Base-by-base conservation (phyloP, 2,329 filamentous ascomycete species). In the Colletotrichum shisoi region DNA sequence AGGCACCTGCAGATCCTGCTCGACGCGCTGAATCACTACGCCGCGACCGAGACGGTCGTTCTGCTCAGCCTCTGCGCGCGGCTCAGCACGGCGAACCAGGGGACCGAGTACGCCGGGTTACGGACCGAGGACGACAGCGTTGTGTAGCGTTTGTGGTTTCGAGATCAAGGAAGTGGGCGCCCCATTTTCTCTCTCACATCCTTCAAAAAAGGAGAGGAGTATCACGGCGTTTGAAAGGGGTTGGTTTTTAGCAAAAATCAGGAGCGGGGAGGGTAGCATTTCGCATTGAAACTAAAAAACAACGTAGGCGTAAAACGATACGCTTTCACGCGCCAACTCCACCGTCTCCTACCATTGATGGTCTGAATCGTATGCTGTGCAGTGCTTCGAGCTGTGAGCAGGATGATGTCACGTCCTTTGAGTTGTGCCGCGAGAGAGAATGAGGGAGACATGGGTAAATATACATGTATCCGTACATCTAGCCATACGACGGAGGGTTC, bases 11-110 rank as follows among this genome's bases (percentile, higher is more conserved):
- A 96, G 81, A 97, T 98, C 71, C 79, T 99, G 73, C 87, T 98
- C 44, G 95, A 98, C 76, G 94, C 93, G 68, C 84, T 99, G 70
- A 98, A 99, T 73, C 97, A 98, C 78, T 96, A 97, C 73, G 95
- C 95, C 3, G 95, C 95, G 0, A 98, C 95, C 0, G 95, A 99
- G 81, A 98, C 95, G 45, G 94, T 97, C 3, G 95, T 97, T 19
- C 84, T 99, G 71, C 81, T 98, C 69, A 94, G 94, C 71, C 82
- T 99, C 17, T 96, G 93, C 75, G 93, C 93, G 13, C 81, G 93
- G 68, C 76, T 96, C 74, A 94, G 91, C 73, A 92, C 91, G 67
- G 92, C 91, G 13, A 93, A 91, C 68, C 91, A 94, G 75, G 91
- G 91, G 21, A 89, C 87, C 0, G 86, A 89, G 74, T 89, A 85